Base-by-base conservation (phyloP, 192 early-diverging fungal species). In the Cladochytrium replicatum region DNA sequence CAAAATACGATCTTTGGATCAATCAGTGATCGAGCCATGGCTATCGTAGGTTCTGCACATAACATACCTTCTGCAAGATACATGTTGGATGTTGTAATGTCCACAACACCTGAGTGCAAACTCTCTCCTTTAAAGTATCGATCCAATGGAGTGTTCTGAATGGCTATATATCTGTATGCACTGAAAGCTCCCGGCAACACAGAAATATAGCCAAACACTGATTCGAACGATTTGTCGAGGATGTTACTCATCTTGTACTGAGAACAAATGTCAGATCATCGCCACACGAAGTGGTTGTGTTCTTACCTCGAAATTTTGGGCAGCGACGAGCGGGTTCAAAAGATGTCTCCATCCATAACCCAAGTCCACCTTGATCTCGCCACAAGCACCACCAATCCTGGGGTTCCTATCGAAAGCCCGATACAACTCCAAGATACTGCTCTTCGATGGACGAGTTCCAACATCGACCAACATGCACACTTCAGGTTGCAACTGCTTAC, bases 281-380 rank as follows among this genome's bases (percentile, higher is more conserved):
- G 43, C n/a, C n/a, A n/a, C n/a, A n/a, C n/a, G n/a, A n/a, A n/a
- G 85, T 79, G 2, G 77, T 70, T 70, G 71, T 79, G 48, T 79
- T 79, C 61, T 80, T 79, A 81, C 83, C 69, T 96, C 92, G 71
- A 96, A 96, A 60, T 96, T 96, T 50, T 86, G 84, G 7, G 81
- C 67, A 0, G 84, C 84, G 0, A 87, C 81, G 11, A 87, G 43
- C 17, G 82, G 82, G 45, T 85, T 84, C 29, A 84, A 6, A 41
- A 82, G 38, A 26, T 84, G 81, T 81, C 80, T 50, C 79, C 78
- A 57, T 51, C 77, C 80, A 48, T 64, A 32, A 65, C 81, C 48
- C 42, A 78, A 25, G 64, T 82, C 71, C 15, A 69, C 73, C 2
- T 56, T 54, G 49, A 87, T 87, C 58, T 87, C 85, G 27, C 85